Percentiles rank a stretch among this genome's conserved stretches.
Evolutionary conservation across 2,329 filamentous ascomycete genomes (phyloP).

Genomic region (Chrysoporthe austroafricana): DNA sequence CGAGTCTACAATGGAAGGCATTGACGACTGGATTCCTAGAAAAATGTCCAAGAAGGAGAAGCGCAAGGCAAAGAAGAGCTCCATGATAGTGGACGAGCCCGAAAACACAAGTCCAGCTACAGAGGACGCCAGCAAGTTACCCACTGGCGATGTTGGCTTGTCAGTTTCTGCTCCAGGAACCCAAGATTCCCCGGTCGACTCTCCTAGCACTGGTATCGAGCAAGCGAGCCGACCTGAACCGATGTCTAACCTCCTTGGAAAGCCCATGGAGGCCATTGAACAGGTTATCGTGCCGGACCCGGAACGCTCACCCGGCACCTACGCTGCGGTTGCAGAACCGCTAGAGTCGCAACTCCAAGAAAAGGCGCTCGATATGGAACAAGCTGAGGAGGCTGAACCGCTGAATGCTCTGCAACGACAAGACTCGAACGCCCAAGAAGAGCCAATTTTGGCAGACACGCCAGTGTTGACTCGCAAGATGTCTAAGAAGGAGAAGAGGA

Average conservation of each 20-base stretch:
- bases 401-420: background rate
- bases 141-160: background rate
- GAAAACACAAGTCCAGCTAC: background rate
- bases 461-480: conserved; percentile 26
- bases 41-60: conserved; percentile 39
- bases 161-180: background rate
- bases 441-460: background rate
- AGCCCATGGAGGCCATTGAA: background rate
- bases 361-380: background rate
- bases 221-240: conserved; percentile 1
- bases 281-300: background rate
- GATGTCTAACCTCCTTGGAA: background rate
- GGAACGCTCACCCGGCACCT: conserved; percentile 2
- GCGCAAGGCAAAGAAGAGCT: conserved; percentile 26
- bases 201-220: background rate
- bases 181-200: conserved; percentile 2
- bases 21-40: conserved; percentile 29
- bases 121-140: conserved; percentile 2
- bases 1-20: conserved; percentile 29
- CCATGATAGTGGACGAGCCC: conserved; percentile 9
- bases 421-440: background rate
- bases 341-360: background rate
- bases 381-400: background rate
- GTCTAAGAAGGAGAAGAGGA: conserved; percentile 30
- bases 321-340: background rate